Evolutionary conservation across 1,284 basidiomycete genomes (phyloP).

Genomic region (Bondarzewia mesenterica): DNA sequence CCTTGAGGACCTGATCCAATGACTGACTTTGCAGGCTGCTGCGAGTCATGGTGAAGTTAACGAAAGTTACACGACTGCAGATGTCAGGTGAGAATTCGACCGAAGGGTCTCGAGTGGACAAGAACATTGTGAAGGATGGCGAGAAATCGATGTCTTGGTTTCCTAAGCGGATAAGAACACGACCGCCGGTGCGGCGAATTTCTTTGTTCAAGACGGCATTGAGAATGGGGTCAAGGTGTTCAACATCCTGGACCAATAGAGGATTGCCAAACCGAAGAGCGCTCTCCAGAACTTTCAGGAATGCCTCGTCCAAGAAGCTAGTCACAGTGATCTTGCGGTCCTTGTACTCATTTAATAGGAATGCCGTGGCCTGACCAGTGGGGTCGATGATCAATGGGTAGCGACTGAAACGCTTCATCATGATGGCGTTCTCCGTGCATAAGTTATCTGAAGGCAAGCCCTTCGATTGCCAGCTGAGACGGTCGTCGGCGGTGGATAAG

Average conservation of each 20-base stretch:
- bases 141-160: conserved; percentile 99
- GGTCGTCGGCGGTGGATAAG: conserved; percentile 94
- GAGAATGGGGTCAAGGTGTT: conserved; percentile 95
- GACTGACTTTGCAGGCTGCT: conserved; percentile 98
- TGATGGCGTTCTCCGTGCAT: conserved; percentile 98
- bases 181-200: conserved; percentile 90
- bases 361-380: conserved; percentile 95
- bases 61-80: conserved; percentile 97
- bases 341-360: conserved; percentile 92
- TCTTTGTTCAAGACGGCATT: conserved; percentile 98
- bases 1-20: conserved; percentile 93
- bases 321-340: conserved; percentile 97
- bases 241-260: conserved; percentile 95
- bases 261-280: conserved; percentile 99
- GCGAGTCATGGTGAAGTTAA: conserved; percentile 99
- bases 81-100: conserved; percentile 98
- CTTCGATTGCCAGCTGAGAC: conserved; percentile 93
- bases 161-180: conserved; percentile 96
- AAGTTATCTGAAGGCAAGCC: conserved; percentile 92
- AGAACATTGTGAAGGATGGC: conserved; percentile 98
- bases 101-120: conserved; percentile 94
- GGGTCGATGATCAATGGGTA: conserved; percentile 99
- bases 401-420: conserved; percentile 96
- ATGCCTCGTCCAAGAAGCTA: conserved; percentile 97
- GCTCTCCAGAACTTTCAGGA: conserved; percentile 96